phyloP scores from a whole-genome alignment of 2,329 filamentous ascomycete genomes.

The Phyllosticta citrichinensis region DNA sequence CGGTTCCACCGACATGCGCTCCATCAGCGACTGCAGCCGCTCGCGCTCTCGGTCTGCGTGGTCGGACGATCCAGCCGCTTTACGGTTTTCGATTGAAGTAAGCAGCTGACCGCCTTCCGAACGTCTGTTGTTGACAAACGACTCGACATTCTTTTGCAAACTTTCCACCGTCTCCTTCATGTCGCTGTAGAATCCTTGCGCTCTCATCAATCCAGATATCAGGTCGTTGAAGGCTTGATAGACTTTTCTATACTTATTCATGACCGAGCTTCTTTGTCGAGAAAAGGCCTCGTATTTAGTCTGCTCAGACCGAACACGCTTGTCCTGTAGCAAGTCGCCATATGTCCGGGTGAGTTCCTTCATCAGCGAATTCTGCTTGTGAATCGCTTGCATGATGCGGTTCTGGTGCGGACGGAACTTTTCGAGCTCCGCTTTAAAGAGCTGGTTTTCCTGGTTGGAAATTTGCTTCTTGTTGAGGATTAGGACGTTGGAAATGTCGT shows the following conservation, averaged over 20 bases:
- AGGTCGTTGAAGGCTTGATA: conserved; percentile 91
- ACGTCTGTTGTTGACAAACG: conserved; percentile 88
- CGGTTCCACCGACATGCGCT: conserved; percentile 77
- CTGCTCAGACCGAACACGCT: conserved; percentile 85
- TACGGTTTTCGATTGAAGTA: conserved; percentile 74
- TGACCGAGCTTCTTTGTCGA: conserved; percentile 67
- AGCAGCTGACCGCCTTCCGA: conserved; percentile 86
- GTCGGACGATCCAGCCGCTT: conserved; percentile 47
- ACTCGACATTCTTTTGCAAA: conserved; percentile 89
- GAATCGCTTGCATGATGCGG: conserved; percentile 80
- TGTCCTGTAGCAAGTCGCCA: conserved; percentile 82
- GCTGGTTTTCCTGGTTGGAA: conserved; percentile 77
- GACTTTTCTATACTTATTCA: conserved; percentile 80
- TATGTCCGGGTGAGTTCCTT: conserved; percentile 88
- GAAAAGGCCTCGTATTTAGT: conserved; percentile 89
- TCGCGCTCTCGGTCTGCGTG: conserved; percentile 77
- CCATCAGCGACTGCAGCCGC: conserved; percentile 81
- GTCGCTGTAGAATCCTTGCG: conserved; percentile 87
- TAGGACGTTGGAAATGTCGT: conserved; percentile 94
- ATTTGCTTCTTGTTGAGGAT: conserved; percentile 98
- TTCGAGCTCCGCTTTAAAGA: conserved; percentile 94
- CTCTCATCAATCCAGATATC: conserved; percentile 72
- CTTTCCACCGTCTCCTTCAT: conserved; percentile 94
- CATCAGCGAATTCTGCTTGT: conserved; percentile 89
- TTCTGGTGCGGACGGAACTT: conserved; percentile 93